Evolutionary conservation across 2,329 filamentous ascomycete genomes (phyloP).

Genomic region (Aureobasidium musti): DNA sequence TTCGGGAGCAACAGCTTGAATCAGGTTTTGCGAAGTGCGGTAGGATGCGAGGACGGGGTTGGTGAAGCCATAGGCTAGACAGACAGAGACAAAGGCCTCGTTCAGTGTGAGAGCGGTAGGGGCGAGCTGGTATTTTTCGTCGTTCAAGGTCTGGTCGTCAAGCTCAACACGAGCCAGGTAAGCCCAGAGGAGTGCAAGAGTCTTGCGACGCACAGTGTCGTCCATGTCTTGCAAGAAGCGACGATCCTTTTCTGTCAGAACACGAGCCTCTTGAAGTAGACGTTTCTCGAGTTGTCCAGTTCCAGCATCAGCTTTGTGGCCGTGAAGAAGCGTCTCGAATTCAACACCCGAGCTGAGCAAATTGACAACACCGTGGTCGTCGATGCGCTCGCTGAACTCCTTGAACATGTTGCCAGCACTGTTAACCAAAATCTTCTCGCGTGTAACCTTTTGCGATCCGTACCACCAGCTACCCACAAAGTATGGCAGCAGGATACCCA

Average conservation of each 20-base stretch:
- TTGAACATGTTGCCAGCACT: slow-evolving; percentile 94
- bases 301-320: slow-evolving; percentile 75
- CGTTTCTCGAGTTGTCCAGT: slow-evolving; percentile 81
- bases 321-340: slow-evolving; percentile 73
- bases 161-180: slow-evolving; percentile 89
- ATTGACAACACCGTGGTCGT: slow-evolving; percentile 75
- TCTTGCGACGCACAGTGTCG: slow-evolving; percentile 77
- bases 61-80: slow-evolving; percentile 83
- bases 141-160: slow-evolving; percentile 72
- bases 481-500: slow-evolving; percentile 89
- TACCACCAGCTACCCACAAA: slow-evolving; percentile 99
- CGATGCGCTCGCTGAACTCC: slow-evolving; percentile 83
- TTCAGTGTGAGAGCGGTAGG: slow-evolving; percentile 83
- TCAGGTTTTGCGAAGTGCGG: slow-evolving; percentile 77
- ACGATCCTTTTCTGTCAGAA: slow-evolving; percentile 72
- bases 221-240: slow-evolving; percentile 78
- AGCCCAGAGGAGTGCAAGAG: slow-evolving; percentile 87
- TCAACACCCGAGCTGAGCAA: slow-evolving; percentile 86
- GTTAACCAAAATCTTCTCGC: slow-evolving; percentile 88
- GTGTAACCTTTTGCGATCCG: slow-evolving; percentile 87
- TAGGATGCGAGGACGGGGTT: slow-evolving; percentile 80
- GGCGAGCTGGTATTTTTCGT: slow-evolving; percentile 85
- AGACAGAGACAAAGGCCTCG: slow-evolving; percentile 82
- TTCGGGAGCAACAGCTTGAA: slow-evolving; percentile 83
- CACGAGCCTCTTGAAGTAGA: slow-evolving; percentile 64